Evolutionary conservation across 495 filamentous ascomycete species (phyloP).

Genomic region (Hypoxylon fuscum): DNA sequence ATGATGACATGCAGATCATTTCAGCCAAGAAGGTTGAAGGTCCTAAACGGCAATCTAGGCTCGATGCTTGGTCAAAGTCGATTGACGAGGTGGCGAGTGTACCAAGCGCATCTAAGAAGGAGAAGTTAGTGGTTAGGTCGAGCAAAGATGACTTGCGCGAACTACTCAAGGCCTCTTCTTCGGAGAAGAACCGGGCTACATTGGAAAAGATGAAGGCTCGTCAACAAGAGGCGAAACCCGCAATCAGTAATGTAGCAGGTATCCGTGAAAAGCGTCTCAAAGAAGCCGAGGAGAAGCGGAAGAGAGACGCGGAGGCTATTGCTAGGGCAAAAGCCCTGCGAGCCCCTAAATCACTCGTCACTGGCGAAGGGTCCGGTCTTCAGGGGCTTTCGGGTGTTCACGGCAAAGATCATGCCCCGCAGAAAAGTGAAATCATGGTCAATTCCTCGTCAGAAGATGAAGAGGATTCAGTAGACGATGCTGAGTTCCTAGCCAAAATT

Average conservation of each 20-base stretch:
- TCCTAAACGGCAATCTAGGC: conserved; percentile 69
- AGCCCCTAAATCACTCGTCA: conserved; percentile 64
- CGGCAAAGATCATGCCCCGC: conserved; percentile 78
- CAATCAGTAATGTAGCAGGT: conserved; percentile 48
- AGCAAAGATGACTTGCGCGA: conserved; percentile 47
- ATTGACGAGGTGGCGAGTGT: conserved; percentile 43
- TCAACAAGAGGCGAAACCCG: conserved; percentile 43
- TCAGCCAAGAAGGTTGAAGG: conserved; percentile 52
- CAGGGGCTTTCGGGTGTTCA: conserved; percentile 74
- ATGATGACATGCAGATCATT: conserved; percentile 55
- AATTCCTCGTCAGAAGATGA: conserved; percentile 81
- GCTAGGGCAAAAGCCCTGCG: conserved; percentile 70
- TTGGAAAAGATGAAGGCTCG: conserved; percentile 51
- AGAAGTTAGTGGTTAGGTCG: conserved; percentile 31
- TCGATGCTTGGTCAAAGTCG: conserved; percentile 68
- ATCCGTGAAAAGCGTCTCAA: conserved; percentile 75
- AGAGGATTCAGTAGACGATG: conserved; percentile 68
- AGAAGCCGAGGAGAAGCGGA: conserved; percentile 78
- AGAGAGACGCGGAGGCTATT: conserved; percentile 71
- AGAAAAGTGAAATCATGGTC: conserved; percentile 88
- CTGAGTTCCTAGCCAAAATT: conserved; percentile 53
- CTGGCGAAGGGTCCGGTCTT: conserved; percentile 80
- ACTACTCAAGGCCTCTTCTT: conserved; percentile 47
- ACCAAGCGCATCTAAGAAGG: conserved; percentile 29
- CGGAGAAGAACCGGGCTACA: conserved; percentile 47